Base-by-base conservation (phyloP, 176 grass and related monocot genomes). In the Lolium multiflorum region DNA sequence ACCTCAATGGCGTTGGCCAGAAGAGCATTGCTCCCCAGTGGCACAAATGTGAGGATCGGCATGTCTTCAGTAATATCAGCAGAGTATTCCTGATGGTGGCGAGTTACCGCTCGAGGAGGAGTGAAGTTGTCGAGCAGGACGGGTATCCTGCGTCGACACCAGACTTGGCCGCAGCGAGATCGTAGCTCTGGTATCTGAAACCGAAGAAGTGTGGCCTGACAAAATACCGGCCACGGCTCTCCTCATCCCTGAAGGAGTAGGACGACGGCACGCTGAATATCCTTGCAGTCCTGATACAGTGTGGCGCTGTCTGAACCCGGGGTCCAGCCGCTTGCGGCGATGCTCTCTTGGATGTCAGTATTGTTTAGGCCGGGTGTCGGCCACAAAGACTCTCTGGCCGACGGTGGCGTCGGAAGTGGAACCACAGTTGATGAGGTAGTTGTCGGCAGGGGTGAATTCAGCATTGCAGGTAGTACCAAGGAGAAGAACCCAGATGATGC, bases 1-100 rank as follows among this genome's bases (percentile, higher is more conserved):
- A 98, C 92, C 63, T 98, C 92, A 22, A 98, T 92, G 4, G 89
- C 96, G 74, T 92, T 98, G 28, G 96, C n/a, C 39, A 12, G 96
- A 98, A 37, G 79, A 89, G 39, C 44, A 50, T 9, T 13, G 57
- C 84, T 93, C 47, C 86, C 89, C 49, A 82, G 72, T 2, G 96
- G 96, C 82, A 98, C 89, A 67, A 98, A 98, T 26, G 90, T 86
- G 5, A 98, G 81, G 38, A 88, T 85, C 61, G 96, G 89, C 82
- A 82, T 84, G 67, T 92, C 88, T 41, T 65, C 84, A 18, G 90
- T 92, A 47, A 98, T 70, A 75, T 94, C 54, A 98, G 82, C 24
- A n/a, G 77, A 92, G 37, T 92, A 96, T 73, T 98, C 84, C 85
- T 96, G 82, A 91, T 83, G 52, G 89, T 43, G 85, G 84, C 5